These are phyloP conservation scores for Gossypium armourianum DNA, from an alignment of 441 rosid species.

Conservation along the genomic window DNA sequence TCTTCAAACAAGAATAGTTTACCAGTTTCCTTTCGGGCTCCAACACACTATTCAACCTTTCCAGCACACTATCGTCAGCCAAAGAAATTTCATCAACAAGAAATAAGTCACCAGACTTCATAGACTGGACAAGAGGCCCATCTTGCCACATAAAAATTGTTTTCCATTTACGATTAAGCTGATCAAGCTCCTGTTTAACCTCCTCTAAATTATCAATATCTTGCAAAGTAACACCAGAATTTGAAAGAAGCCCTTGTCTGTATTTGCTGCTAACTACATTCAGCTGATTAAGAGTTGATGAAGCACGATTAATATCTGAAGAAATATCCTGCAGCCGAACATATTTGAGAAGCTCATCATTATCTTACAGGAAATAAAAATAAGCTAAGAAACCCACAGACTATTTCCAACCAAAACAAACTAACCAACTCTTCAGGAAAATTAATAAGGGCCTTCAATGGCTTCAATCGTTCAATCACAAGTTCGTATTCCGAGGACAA, in stretches of 20 bases:
- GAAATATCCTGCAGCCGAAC: slow-evolving; percentile 44
- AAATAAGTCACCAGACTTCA: slow-evolving; percentile 79
- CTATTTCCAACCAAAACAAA: slow-evolving; percentile 10
- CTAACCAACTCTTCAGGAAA: slow-evolving; percentile 41
- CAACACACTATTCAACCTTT: slow-evolving; percentile 87
- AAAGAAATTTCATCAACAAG: slow-evolving; percentile 94
- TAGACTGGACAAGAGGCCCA: slow-evolving; percentile 91
- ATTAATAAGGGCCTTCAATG: slow-evolving; percentile 36
- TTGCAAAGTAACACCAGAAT: slow-evolving; percentile 26
- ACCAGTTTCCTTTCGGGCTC: slow-evolving; percentile 90
- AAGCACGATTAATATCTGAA: slow-evolving; percentile 55
- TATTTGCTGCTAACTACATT: slow-evolving; percentile 30
- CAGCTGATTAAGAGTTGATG: slow-evolving; percentile 46
- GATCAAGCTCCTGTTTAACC: slow-evolving; percentile 40
- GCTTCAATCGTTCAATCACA: slow-evolving; percentile 49
- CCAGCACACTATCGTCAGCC: slow-evolving; percentile 97
- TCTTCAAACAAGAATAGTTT: slow-evolving; percentile 19
- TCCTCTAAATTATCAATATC: slow-evolving; percentile 50
- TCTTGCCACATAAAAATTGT: slow-evolving; percentile 89
- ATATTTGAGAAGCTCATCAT: not conserved
- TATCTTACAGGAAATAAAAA: slow-evolving; percentile 8
- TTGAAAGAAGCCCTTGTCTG: slow-evolving; percentile 34
- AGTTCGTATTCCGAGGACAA: slow-evolving; percentile 44
- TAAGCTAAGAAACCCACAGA: slow-evolving; percentile 7
- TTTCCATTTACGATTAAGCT: slow-evolving; percentile 68